Evolutionary conservation across 306 rosid genomes (phyloP), one percentile per base, ranked within the genome.

Genomic region (Glycine tomentella): DNA sequence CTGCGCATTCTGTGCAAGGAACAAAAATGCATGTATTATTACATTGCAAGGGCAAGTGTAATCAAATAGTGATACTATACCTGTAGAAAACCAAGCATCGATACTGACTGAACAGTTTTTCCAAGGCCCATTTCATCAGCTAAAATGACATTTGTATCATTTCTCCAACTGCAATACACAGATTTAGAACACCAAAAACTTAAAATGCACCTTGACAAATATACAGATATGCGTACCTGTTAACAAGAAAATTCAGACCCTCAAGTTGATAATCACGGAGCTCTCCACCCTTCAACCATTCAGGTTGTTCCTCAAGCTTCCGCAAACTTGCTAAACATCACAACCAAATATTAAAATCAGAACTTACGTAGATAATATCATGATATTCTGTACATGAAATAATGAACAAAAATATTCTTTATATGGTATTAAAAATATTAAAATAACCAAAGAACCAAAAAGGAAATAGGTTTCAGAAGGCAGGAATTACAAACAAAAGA

Each of bases 51-150:
- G 15, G 66, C 52, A 76, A 34, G 33, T 69, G 15, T 9, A 63
- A 83, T 78, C 76, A 72, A 79, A 69, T 52, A 70, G 63, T 86
- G 65, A 72, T 68, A 69, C 46, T 44, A 74, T 81, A 96, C 99
- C 97, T 93, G 98, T 79, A 96, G 89, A 89, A 96, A 96, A 58
- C 99, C 99, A 83, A 96, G 98, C 99, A 96, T 96, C 11, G 99
- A 96, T 58, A 96, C 99, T 51, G 98, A 93, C 84, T 96, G 99
- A 75, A 96, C 97, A 83, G 99, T 96, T 87, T 96, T 96, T 52
- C 99, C 99, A 80, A 96, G 99, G 79, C 99, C 99, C 99, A 96
- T 96, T 87, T 96, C 99, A 93, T 96, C 99, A 76, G 99, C 99
- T 90, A 96, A 93, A 84, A 96, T 96, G 80, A 96, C 98, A 87